Conservation (phyloP, 495 filamentous ascomycete genomes). For the Hypomontagnella monticulosa region DNA sequence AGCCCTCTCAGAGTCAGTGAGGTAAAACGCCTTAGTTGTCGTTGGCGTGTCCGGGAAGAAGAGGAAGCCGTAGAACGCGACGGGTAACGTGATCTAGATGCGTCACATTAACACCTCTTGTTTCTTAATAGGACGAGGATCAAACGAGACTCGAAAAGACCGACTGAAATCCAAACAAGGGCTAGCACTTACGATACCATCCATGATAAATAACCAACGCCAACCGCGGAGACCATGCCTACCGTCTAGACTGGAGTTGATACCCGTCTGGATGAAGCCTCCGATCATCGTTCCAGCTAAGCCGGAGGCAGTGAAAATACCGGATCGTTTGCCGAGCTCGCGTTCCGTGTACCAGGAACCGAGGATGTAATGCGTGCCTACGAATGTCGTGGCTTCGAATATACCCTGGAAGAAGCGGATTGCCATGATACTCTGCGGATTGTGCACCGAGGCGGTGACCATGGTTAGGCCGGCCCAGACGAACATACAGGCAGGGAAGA, state of each 20-base stretch:
- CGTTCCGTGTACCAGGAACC: conserved; percentile 73
- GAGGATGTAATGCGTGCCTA: conserved; percentile 72
- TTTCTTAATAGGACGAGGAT: not conserved
- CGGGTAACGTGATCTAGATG: conserved; percentile 61
- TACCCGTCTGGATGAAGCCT: conserved; percentile 68
- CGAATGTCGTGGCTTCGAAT: conserved; percentile 67
- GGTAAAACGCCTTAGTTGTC: conserved; percentile 63
- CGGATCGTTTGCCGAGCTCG: conserved; percentile 71
- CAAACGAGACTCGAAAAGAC: conserved; percentile 7
- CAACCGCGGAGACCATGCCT: conserved; percentile 64
- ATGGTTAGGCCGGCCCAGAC: conserved; percentile 71
- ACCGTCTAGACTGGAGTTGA: conserved; percentile 63
- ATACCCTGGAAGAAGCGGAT: conserved; percentile 77
- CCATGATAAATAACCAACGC: conserved; percentile 73
- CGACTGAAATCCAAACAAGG: not conserved
- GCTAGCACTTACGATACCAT: conserved; percentile 40
- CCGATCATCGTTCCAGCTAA: conserved; percentile 61
- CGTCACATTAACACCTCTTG: conserved; percentile 19
- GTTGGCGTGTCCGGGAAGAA: conserved; percentile 69
- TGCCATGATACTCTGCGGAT: conserved; percentile 66
- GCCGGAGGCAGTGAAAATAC: conserved; percentile 63
- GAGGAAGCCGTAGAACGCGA: conserved; percentile 66
- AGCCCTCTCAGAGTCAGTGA: conserved; percentile 53
- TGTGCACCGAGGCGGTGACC: conserved; percentile 62
- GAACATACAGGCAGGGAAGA: conserved; percentile 69